Base-by-base conservation (phyloP, 2,329 filamentous ascomycete genomes). In the Arthrobotrys sinensis region DNA sequence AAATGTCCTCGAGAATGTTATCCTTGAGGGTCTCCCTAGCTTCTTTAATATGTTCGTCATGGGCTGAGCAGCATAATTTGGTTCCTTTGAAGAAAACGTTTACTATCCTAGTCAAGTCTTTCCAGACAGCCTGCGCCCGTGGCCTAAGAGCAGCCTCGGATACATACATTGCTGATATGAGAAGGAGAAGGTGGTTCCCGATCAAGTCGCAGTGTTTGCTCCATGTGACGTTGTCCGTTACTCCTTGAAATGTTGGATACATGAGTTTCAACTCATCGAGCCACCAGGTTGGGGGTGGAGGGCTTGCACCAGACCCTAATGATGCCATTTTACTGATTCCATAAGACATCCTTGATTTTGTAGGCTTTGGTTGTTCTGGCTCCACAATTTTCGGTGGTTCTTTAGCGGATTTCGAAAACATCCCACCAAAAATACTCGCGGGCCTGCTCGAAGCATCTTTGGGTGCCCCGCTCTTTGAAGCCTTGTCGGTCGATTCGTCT, bases 221-320 rank as follows among this genome's bases (percentile, higher is more conserved):
- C 75, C 66, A 71, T 1, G 60, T 62, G 5, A 40, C 34, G 24
- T 66, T 66, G 34, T 71, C 66, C 24, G 21, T 72, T 1, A 43
- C 67, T 8, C 72, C 57, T 65, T 76, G 72, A 48, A 76, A 76
- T 24, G 75, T 14, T 36, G 75, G 75, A 38, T 78, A 78, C 75
- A 78, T 78, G 24, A 78, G 75, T 24, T 64, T 78, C 24, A 78
- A 34, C 16, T 78, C 75, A 34, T 78, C 75, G 12, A 78, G 60
- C 75, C 75, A 78, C 75, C 75, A 78, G 1, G 60, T 78, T 21
- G 68, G 66, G 12, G 72, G 65, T 24, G 72, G 55, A 3, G 55
- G 72, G 4, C 48, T 21, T 14, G 72, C 38, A 24, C 24, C 38
- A 11, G 53, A 68, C 14, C 36, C 34, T 8, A 69, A 32, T 11